Base-by-base conservation (phyloP, 768 basidiomycete genomes). In the Mycena floridula region DNA sequence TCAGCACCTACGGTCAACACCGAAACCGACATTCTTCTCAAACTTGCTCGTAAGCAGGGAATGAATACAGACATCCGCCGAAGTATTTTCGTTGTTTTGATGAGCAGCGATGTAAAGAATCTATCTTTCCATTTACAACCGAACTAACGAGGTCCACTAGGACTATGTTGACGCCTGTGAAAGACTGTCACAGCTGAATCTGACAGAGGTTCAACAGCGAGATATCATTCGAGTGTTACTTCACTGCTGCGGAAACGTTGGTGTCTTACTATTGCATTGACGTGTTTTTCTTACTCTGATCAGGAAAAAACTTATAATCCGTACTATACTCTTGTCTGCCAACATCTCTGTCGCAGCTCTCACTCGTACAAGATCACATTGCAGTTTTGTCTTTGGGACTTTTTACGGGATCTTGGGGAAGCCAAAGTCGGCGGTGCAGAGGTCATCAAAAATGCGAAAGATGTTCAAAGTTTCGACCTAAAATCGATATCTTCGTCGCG, bases 61-160 rank as follows among this genome's bases (percentile, higher is more conserved):
- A 98, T 99, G 95, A 99, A 99, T 58, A 97, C 94, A 2, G 96
- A 97, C 54, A 84, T 97, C 28, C 76, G 95, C 27, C 72, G 91
- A 49, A 84, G 86, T 44, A 82, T 97, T 42, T 99, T 99, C 57
- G 81, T 93, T 13, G 85, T 94, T 11, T 65, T 98, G 26, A 96
- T 98, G 92, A 95, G 89, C 57, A 89, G 89, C 53, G 91, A 95
- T 57, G 95, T 95, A 57, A 51, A 82, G 65, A 45, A 22, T 27
- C 40, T 7, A 2, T 28, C 13, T 38, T 27, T 12, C 7, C 21
- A 36, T 42, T 37, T 27, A 20, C 38, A 37, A 44, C 27, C 20
- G 11, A 30, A 45, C 16, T 40, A n/a, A n/a, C n/a, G n/a, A 45
- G 24, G 11, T 16, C 44, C 7, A 2, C 24, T 30, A 98, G 95